These are phyloP conservation scores for Fusarium goolgardi DNA, from an alignment of 2,329 filamentous ascomycete species.

Conservation along the genomic window DNA sequence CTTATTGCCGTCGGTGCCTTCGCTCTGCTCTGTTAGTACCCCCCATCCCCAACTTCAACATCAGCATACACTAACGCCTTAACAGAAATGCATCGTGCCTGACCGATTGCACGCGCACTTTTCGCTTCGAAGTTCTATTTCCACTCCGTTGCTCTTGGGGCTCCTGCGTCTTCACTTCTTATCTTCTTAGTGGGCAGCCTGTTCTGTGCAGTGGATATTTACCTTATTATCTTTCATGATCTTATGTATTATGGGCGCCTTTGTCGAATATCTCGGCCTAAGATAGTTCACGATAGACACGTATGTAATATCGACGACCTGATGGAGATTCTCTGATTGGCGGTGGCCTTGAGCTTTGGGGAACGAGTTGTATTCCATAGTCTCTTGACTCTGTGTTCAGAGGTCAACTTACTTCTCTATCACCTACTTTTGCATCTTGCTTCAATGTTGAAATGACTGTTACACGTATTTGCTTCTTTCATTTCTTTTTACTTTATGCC, in stretches of 20 bases:
- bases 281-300: slow-evolving; percentile 35
- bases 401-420: slow-evolving; percentile 19
- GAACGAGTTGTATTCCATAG: slow-evolving; percentile 25
- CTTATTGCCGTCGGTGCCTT: slow-evolving; percentile 31
- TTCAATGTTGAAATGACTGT: too few species aligned
- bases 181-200: slow-evolving; percentile 31
- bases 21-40: slow-evolving; percentile 35
- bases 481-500: background rate
- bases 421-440: background rate
- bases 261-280: slow-evolving; percentile 15
- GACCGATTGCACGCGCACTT: background rate
- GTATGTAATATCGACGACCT: slow-evolving; percentile 35
- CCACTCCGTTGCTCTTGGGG: slow-evolving; percentile 19
- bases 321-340: slow-evolving; percentile 24
- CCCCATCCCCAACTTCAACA: rapidly evolving
- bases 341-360: slow-evolving; percentile 5
- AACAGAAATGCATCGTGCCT: slow-evolving; percentile 20
- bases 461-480: background rate
- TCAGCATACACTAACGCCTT: background rate
- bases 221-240: slow-evolving; percentile 25
- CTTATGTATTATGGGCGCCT: slow-evolving; percentile 33
- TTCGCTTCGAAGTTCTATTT: slow-evolving; percentile 27
- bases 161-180: slow-evolving; percentile 17
- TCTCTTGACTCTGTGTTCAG: slow-evolving; percentile 19
- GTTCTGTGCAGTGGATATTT: slow-evolving; percentile 19